Evolutionary conservation across 345 rosid genomes (phyloP).

Genomic region (Bruguiera gymnorhiza): DNA sequence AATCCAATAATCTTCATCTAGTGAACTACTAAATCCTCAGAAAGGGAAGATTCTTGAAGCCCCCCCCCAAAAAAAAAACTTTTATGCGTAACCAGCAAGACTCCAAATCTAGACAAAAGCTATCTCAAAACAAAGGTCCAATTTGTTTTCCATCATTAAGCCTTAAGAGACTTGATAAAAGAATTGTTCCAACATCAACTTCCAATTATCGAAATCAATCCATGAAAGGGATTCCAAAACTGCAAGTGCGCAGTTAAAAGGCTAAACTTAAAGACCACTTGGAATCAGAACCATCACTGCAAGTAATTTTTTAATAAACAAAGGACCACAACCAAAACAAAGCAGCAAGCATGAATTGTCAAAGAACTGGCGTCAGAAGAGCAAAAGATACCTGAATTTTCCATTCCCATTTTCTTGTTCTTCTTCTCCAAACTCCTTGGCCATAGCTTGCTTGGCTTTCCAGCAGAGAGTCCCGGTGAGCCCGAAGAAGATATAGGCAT

Average conservation of each 20-base stretch:
- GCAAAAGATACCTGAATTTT: conserved; percentile 40
- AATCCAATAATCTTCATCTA: conserved; percentile 8
- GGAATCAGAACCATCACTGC: conserved; percentile 7
- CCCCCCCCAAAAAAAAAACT: conserved; percentile 19
- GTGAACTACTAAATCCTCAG: conserved; percentile 7
- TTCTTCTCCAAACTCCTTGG: conserved; percentile 45
- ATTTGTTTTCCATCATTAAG: not conserved
- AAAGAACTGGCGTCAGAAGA: not conserved
- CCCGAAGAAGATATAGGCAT: conserved; percentile 52
- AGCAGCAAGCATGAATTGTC: not conserved
- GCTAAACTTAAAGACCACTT: conserved; percentile 1
- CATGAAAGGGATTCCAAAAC: conserved; percentile 12
- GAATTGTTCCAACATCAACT: not conserved
- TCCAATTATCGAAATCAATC: conserved; percentile 16
- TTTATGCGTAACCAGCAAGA: conserved; percentile 19
- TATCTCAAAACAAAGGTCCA: conserved; percentile 27
- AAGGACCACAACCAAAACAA: not conserved
- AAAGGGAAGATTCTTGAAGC: conserved; percentile 28
- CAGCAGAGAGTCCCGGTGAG: conserved; percentile 34
- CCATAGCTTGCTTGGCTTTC: conserved; percentile 47
- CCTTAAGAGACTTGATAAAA: too few species aligned
- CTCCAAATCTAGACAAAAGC: conserved; percentile 25
- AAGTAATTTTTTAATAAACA: not conserved
- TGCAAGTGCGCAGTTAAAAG: conserved; percentile 3
- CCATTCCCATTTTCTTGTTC: conserved; percentile 44